A percentile compares a stretch with the other conserved stretches of the same genome.
These are phyloP conservation scores for Aspergillus heteromorphus DNA, from an alignment of 495 filamentous ascomycete species.

Conservation along the genomic window DNA sequence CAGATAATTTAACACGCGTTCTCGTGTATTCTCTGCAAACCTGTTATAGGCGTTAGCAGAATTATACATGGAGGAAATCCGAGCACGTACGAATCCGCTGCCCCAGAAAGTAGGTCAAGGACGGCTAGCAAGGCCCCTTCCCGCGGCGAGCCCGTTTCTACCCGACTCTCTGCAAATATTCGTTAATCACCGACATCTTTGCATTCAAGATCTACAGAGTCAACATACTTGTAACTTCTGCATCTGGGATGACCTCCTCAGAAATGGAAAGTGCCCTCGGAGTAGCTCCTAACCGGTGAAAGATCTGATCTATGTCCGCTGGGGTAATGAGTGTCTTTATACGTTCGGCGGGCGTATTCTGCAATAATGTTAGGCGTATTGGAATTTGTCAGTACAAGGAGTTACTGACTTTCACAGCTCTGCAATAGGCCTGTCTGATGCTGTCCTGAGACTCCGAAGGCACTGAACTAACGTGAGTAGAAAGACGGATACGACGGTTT, in stretches of 20 bases:
- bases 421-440: conserved; percentile 60
- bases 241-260: conserved; percentile 21
- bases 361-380: not conserved
- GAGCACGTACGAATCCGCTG: conserved; percentile 24
- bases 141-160: conserved; percentile 6
- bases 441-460: conserved; percentile 54
- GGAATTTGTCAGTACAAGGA: not conserved
- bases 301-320: conserved; percentile 29
- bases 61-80: not conserved
- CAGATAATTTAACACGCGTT: conserved; percentile 36
- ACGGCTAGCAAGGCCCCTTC: conserved; percentile 24
- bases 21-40: conserved; percentile 28
- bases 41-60: conserved; percentile 18
- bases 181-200: not conserved
- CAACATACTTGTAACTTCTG: conserved; percentile 17
- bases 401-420: conserved; percentile 41
- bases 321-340: conserved; percentile 27
- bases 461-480: conserved; percentile 31
- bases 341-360: conserved; percentile 19
- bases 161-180: conserved; percentile 4
- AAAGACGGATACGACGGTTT: not conserved
- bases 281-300: conserved; percentile 28
- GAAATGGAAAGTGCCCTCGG: conserved; percentile 25
- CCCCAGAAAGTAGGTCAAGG: conserved; percentile 28
- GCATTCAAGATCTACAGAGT: not conserved